Evolutionary conservation across 2,329 filamentous ascomycete species (phyloP).

Genomic region (Colletotrichum sp.): DNA sequence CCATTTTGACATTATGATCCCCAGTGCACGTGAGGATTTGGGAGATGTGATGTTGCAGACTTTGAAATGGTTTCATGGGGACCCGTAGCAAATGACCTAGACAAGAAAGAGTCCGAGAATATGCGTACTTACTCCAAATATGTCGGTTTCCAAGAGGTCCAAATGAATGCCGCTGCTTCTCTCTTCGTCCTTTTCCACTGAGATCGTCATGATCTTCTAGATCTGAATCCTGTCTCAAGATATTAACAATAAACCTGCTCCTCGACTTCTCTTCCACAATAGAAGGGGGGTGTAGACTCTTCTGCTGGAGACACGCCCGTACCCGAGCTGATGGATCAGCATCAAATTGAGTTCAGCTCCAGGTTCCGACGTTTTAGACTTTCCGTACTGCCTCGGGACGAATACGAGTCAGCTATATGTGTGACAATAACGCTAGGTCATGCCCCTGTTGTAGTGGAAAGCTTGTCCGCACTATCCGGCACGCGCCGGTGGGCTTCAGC

Average conservation of each 20-base stretch:
- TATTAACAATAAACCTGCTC: not conserved
- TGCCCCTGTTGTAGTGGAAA: not conserved
- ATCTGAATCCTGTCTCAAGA: not conserved
- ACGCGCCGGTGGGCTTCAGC: not conserved
- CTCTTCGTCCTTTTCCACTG: fast-evolving
- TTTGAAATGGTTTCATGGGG: not conserved
- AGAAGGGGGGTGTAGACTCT: not conserved
- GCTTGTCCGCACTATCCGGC: not conserved
- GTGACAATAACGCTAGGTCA: not conserved
- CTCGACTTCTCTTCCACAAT: not conserved
- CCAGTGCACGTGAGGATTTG: not conserved
- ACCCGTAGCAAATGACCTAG: not conserved
- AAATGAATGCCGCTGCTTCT: not conserved
- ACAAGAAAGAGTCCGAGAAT: not conserved
- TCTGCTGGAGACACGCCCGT: not conserved
- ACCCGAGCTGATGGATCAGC: not conserved
- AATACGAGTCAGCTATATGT: not conserved
- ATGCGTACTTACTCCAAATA: fast-evolving
- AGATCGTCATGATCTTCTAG: fast-evolving
- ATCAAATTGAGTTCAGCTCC: not conserved
- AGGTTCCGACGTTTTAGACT: not conserved
- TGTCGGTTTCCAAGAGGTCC: not conserved
- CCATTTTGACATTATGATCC: not conserved
- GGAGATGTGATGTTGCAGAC: not conserved
- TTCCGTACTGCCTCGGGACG: not conserved